Evolutionary conservation across 2,329 filamentous ascomycete species (phyloP).

Genomic region (Triangularia setosa): DNA sequence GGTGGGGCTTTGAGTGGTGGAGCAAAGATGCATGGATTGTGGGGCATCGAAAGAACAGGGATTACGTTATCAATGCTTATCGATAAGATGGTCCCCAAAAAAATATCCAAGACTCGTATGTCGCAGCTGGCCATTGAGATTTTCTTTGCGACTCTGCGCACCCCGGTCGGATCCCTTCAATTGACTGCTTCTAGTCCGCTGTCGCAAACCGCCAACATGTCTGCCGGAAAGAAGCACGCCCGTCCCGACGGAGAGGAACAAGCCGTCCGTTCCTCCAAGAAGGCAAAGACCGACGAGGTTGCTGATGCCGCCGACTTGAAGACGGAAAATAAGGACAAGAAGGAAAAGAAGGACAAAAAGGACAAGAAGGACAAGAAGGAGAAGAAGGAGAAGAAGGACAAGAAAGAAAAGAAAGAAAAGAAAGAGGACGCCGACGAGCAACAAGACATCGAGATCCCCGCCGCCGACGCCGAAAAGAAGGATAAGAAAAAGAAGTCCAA

Average conservation of each 20-base stretch:
- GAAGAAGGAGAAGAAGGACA: constrained; percentile 26
- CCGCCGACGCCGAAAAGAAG: constrained; percentile 23
- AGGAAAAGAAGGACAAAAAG: constrained; percentile 30
- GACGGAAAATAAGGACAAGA: constrained; percentile 39
- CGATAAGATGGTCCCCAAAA: not conserved
- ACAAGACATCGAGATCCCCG: constrained; percentile 24
- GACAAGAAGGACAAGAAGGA: constrained; percentile 30
- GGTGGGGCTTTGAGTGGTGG: not conserved
- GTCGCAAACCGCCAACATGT: constrained; percentile 19
- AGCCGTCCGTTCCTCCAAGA: constrained; percentile 23
- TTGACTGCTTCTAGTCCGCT: not conserved
- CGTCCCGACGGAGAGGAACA: constrained; percentile 26
- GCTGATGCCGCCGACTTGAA: constrained; percentile 18
- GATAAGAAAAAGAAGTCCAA: constrained; percentile 30
- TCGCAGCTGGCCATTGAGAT: not conserved
- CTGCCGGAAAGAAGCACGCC: constrained; percentile 26
- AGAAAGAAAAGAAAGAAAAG: constrained; percentile 24
- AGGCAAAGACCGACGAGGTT: constrained; percentile 24
- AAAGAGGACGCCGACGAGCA: constrained; percentile 26
- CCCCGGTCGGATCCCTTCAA: not conserved
- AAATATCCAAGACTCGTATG: not conserved
- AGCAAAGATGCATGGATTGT: not conserved
- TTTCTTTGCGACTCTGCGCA: not conserved
- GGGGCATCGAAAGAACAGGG: not conserved
- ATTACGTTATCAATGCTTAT: not conserved